Conservation (phyloP, 2,329 filamentous ascomycete genomes). For the Huntiella moniliformis region DNA sequence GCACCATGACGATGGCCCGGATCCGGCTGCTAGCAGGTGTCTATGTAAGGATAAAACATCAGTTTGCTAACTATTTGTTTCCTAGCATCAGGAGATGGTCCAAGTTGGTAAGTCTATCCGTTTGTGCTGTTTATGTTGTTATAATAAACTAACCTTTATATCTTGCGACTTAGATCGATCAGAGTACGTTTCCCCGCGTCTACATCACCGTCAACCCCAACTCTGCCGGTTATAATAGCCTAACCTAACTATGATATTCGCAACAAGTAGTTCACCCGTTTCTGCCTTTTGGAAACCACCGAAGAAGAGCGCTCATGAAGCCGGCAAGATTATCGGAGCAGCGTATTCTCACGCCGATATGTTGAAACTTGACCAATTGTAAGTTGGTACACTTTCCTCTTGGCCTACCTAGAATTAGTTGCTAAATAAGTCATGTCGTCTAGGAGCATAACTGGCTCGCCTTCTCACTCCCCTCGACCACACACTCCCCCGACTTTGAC, state of each 20-base stretch:
- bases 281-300: slow-evolving; percentile 72
- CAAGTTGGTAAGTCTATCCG: slow-evolving; percentile 62
- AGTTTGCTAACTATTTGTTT: neutral
- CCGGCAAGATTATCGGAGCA: slow-evolving; percentile 69
- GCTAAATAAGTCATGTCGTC: slow-evolving; percentile 4
- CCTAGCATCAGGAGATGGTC: slow-evolving; percentile 69
- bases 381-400: slow-evolving; percentile 14
- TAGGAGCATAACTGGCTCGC: slow-evolving; percentile 9
- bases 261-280: slow-evolving; percentile 39
- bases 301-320: slow-evolving; percentile 38
- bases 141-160: slow-evolving; percentile 11
- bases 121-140: neutral
- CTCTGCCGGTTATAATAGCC: slow-evolving; percentile 4
- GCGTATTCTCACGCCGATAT: slow-evolving; percentile 94
- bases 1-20: too few relatives aligned
- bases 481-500: slow-evolving; percentile 52
- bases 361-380: slow-evolving; percentile 71
- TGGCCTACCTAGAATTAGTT: neutral
- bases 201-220: neutral
- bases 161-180: slow-evolving; percentile 31
- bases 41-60: neutral
- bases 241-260: slow-evolving; percentile 16
- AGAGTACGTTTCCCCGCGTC: slow-evolving; percentile 31
- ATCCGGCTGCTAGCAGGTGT: too few relatives aligned
- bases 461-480: slow-evolving; percentile 33